Conservation (phyloP, 352 stramenopile species). For the Thalassiosira hispida region DNA sequence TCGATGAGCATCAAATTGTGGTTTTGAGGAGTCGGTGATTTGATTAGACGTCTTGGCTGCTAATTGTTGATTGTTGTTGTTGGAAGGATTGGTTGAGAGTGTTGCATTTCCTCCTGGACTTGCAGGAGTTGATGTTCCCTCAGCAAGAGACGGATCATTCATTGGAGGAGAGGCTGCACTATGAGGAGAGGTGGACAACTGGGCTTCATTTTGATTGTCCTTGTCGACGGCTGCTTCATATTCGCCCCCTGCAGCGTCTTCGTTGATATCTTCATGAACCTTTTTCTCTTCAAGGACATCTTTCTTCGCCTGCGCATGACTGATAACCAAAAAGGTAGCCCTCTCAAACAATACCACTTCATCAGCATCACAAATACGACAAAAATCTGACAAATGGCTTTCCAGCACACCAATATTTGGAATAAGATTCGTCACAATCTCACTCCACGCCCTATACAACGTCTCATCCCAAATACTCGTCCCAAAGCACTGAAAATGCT, state of each 20-base stretch:
- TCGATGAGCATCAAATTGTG: constrained; percentile 94
- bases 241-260: constrained; percentile 12
- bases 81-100: constrained; percentile 12
- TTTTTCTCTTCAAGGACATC: constrained; percentile 23
- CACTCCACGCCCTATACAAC: constrained; percentile 98
- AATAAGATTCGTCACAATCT: constrained; percentile 99
- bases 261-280: constrained; percentile 13
- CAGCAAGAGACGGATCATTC: constrained; percentile 10
- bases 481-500: constrained; percentile 92
- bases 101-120: constrained; percentile 29
- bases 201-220: neutral
- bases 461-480: constrained; percentile 99
- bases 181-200: constrained; percentile 41
- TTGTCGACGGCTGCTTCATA: constrained; percentile 6
- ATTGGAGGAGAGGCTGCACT: constrained; percentile 22
- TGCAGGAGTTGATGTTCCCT: constrained; percentile 10
- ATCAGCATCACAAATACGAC: constrained; percentile 93
- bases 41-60: constrained; percentile 17
- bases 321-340: constrained; percentile 99
- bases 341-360: constrained; percentile 97
- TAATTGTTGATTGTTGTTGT: constrained; percentile 35
- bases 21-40: constrained; percentile 13
- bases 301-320: constrained; percentile 85
- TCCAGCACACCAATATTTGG: constrained; percentile 94
- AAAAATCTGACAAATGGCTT: constrained; percentile 95